A percentile compares a stretch with the other conserved stretches of the same genome.
Conservation (phyloP, 2,329 filamentous ascomycete genomes). For the Xylariaceae sp. region DNA sequence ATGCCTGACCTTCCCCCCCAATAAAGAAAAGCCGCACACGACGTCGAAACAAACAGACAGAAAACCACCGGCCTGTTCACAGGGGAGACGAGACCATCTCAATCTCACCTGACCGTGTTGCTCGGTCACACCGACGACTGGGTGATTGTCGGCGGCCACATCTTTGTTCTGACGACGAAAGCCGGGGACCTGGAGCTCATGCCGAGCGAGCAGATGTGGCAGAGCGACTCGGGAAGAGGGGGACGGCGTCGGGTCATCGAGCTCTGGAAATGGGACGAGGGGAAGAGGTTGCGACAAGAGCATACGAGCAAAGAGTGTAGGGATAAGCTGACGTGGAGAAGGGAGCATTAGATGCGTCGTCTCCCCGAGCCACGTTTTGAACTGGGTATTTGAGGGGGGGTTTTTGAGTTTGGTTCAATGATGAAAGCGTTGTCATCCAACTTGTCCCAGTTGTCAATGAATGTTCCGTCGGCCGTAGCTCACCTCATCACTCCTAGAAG, state of each 20-base stretch:
- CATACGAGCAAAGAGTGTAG: background rate
- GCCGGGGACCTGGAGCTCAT: background rate
- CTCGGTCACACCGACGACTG: background rate
- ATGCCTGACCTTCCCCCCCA: no score
- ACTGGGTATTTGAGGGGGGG: no score
- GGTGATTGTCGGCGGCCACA: background rate
- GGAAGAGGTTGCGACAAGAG: background rate
- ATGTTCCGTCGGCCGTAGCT: no score
- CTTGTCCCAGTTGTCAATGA: no score
- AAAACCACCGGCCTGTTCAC: background rate
- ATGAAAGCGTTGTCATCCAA: no score
- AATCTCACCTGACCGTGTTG: background rate
- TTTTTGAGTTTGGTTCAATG: no score
- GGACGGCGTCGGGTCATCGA: background rate
- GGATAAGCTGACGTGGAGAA: background rate
- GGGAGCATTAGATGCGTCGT: background rate
- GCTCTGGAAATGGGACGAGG: conserved; percentile 4
- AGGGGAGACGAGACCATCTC: background rate
- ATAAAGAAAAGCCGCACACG: background rate
- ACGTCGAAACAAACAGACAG: background rate
- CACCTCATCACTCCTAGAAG: no score
- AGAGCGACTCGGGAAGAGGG: background rate
- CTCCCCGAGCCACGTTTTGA: no score
- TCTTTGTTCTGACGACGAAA: background rate
- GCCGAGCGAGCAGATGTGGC: background rate